These are phyloP conservation scores for Calendula officinalis DNA, from an alignment of 129 eudicot genomes.

Conservation along the genomic window DNA sequence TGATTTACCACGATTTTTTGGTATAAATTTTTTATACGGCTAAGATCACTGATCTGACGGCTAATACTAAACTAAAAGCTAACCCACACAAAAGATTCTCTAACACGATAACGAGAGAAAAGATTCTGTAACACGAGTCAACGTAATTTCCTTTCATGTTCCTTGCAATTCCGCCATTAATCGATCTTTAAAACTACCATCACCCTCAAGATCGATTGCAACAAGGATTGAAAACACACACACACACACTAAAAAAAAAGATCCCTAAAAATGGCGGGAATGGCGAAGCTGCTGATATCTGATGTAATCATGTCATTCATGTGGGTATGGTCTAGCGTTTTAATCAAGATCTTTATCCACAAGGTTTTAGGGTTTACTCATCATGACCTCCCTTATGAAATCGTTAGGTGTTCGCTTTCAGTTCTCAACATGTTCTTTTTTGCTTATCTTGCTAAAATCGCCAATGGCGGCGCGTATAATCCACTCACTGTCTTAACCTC, in stretches of 20 bases:
- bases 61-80: too few relatives aligned
- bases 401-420: constrained; percentile 39
- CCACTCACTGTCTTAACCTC: constrained; percentile 69
- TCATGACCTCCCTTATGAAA: constrained; percentile 43
- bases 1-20: too few relatives aligned
- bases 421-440: constrained; percentile 70
- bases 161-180: constrained; percentile 9
- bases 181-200: neutral
- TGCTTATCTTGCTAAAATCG: constrained; percentile 45
- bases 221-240: neutral
- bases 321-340: constrained; percentile 87
- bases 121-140: constrained; percentile 19
- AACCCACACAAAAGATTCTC: too few relatives aligned
- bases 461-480: constrained; percentile 75
- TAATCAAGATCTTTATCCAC: constrained; percentile 54
- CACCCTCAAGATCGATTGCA: neutral
- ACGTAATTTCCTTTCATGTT: constrained; percentile 3
- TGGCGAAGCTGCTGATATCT: constrained; percentile 32
- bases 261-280: constrained; percentile 26
- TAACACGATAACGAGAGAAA: neutral
- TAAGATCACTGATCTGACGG: neutral
- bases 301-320: constrained; percentile 68
- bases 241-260: neutral
- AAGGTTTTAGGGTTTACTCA: constrained; percentile 40
- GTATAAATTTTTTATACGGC: too few relatives aligned